Evolutionary conservation across 2,329 filamentous ascomycete species (phyloP), one percentile per base, ranked within the genome.

Genomic region (Penicillium nordicum): DNA sequence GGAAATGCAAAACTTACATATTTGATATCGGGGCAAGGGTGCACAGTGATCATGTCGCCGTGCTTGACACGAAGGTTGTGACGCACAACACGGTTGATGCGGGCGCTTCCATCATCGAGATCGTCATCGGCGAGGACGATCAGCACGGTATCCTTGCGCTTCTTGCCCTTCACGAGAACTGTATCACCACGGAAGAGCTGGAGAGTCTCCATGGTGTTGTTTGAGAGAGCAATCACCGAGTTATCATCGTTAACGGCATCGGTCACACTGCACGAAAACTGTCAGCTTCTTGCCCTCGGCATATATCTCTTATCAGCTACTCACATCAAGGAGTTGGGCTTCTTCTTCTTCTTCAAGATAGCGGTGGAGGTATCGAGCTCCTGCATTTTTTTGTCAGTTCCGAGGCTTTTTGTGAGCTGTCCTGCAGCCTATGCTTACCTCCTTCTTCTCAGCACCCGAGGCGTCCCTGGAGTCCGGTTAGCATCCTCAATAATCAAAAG

Each of bases 301-400:
- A 42, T 50, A 57, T 47, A 50, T 55, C 47, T 40, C 32, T 42
- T 12, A 34, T 25, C 38, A 45, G 29, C 32, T 43, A 77, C 88
- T 76, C 83, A 96, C 92, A 99, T 96, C 76, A 99, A 80, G 73
- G 93, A 95, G 80, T 99, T 99, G 69, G 92, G 92, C 90, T 99
- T 99, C 92, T 99, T 99, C 89, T 99, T 99, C 85, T 97, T 97
- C 83, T 97, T 97, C 72, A 99, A 85, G 69, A 99, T 99, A 67
- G 94, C 94, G 44, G 94, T 99, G 51, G 94, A 86, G 61, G 88
- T 91, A 74, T 96, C 94, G 76, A 97, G 90, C 70, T 91, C 87
- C 87, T 95, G 70, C 57, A 34, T 43, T 62, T 57, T 57, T 34
- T 43, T 36, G 57, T 70, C 52, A 68, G 63, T 52, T 59, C 43